Conservation (phyloP, 306 rosid genomes). For the Betula pendula region DNA sequence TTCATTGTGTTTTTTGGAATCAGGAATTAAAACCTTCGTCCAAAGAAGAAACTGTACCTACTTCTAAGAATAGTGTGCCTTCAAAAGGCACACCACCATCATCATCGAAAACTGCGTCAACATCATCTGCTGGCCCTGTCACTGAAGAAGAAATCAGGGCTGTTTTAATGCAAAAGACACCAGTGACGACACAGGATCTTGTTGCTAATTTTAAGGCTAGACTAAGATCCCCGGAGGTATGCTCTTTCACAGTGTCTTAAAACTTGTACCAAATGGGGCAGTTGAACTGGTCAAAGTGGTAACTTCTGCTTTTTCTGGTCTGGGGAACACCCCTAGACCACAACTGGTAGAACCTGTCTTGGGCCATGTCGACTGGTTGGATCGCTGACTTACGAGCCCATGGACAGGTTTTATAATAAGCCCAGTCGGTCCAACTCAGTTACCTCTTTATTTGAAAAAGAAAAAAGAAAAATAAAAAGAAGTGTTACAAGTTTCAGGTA, state of each 20-base stretch:
- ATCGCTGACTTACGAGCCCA: background rate
- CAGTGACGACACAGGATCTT: slow-evolving; percentile 90
- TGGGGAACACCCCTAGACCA: background rate
- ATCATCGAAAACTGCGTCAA: slow-evolving; percentile 45
- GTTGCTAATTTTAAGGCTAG: slow-evolving; percentile 88
- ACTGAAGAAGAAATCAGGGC: slow-evolving; percentile 91
- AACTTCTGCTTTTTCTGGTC: slow-evolving; percentile 7
- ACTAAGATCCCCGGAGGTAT: slow-evolving; percentile 65
- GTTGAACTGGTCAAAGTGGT: slow-evolving; percentile 10
- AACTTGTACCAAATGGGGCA: background rate
- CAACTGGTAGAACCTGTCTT: background rate
- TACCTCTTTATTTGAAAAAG: background rate
- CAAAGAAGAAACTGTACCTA: slow-evolving; percentile 51
- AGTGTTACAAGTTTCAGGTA: no score
- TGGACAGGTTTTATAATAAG: background rate
- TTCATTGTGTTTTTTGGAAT: slow-evolving; percentile 11
- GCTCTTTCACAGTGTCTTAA: slow-evolving; percentile 17
- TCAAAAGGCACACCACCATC: slow-evolving; percentile 51
- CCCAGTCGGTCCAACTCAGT: background rate
- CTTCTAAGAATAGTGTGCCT: slow-evolving; percentile 53
- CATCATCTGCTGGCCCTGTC: slow-evolving; percentile 73
- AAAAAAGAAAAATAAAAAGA: no score
- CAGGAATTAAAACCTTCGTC: slow-evolving; percentile 67
- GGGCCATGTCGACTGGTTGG: background rate
- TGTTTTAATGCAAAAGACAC: slow-evolving; percentile 73